Evolutionary conservation across 75 land plant species (phyloP), one percentile per base, ranked within the genome.

Genomic region (Pinus albicaulis): DNA sequence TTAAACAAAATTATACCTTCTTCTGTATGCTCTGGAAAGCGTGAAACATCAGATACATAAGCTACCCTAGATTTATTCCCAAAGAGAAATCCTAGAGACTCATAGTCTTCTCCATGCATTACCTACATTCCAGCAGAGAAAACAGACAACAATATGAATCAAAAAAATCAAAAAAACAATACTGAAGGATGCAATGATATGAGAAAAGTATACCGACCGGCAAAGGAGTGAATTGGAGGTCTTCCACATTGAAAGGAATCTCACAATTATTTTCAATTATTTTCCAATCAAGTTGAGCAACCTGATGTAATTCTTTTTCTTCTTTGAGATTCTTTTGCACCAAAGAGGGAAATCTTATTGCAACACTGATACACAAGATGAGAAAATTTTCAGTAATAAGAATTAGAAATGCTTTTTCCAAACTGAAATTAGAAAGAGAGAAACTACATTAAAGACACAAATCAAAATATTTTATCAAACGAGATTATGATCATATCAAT

Each of bases 31-130:
- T 77, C 26, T 36, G 81, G 88, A 28, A 97, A 78, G 12, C 99
- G 91, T 22, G 99, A 97, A 63, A 97, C 91, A 87, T 97, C 99
- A 75, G 99, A 97, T 76, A 97, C 82, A 80, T 97, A 97, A 55
- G 98, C 99, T 59, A 97, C 86, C 86, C 74, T 90, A 48, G 65
- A 76, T 59, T 80, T 92, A 74, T 85, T 75, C 59, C 99, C 98
- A 89, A 97, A 97, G 38, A 97, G 90, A 81, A 92, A 97, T 15
- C 99, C 99, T 64, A 97, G 84, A 59, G 77, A 89, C 55, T 88
- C 58, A 79, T 97, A 97, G 68, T 97, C 99, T 82, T 92, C 99
- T 66, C 99, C 99, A 89, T 97, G 99, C 93, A 91, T 95, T 56
- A 96, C 99, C 99, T 96, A 78, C 71, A 68, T 59, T 17, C 41